Base-by-base conservation (phyloP, 495 filamentous ascomycete species). In the Talaromyces adpressus region DNA sequence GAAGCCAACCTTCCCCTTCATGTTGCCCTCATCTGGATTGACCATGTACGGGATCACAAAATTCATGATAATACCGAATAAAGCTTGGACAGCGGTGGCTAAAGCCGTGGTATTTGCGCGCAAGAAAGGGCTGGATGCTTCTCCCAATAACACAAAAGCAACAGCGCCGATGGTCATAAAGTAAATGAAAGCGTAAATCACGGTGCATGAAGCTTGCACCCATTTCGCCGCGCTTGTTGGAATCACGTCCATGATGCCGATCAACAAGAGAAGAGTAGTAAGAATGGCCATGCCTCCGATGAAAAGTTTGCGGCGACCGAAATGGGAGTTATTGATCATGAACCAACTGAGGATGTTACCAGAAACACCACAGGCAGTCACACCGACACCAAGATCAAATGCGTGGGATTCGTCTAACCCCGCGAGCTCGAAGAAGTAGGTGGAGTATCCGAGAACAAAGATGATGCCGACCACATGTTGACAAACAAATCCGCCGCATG, bases 1-100 rank as follows among this genome's bases (percentile, higher is more conserved):
- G 67, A 89, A 90, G 0, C 86, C 87, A 2, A 87, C 73, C 68
- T 90, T 88, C 2, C 85, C 86, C 57, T 80, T 77, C 74, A 87
- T 75, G 64, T 89, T 82, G n/a, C 79, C 86, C 30, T 85, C 75
- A 59, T 87, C 82, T 0, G 85, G 83, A 64, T 88, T 89, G 58
- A 90, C 80, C 81, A 88, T 82, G 64, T 89, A 87, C 0, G 85
- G 85, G 58, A 88, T 84, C 0, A 82, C 82, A n/a, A 90, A 78
- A 4, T 83, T 85, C 76, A 85, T 86, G 16, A 79, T 72, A 52
- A 88, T 86, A 4, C 82, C 82, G 11, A 86, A 70, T 0, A 85
- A 63, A 0, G 82, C 80, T 63, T 90, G 85, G 0, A 80, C 75
- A 3, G 85, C 86, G 1, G 85, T 85, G 0, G 86, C 84, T 3